Evolutionary conservation across 78 protist species (phyloP).

Genomic region (Anaeramoeba flamelloides): DNA sequence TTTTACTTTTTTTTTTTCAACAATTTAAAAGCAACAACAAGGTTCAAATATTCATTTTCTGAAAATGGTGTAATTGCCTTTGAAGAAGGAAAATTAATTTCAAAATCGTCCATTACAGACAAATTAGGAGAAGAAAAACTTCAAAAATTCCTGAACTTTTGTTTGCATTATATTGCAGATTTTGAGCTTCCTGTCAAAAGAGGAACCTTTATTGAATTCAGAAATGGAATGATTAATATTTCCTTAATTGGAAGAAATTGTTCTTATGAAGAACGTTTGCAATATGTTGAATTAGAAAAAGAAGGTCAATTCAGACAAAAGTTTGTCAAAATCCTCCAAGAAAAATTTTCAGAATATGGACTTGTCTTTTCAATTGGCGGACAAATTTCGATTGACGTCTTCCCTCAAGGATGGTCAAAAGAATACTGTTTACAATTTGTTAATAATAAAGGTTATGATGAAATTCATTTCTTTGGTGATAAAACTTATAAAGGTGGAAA

Average conservation of each 20-base stretch:
- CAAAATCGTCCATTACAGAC: constrained; percentile 15
- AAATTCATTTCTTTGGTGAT: constrained; percentile 96
- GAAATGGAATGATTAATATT: constrained; percentile 97
- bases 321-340: constrained; percentile 43
- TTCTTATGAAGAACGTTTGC: constrained; percentile 75
- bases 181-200: constrained; percentile 70
- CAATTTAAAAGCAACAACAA: too few species aligned
- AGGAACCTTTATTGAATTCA: constrained; percentile 87
- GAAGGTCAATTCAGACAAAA: constrained; percentile 51
- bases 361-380: constrained; percentile 79
- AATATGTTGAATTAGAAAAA: constrained; percentile 66
- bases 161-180: constrained; percentile 54
- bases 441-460: constrained; percentile 30
- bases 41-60: constrained; percentile 71
- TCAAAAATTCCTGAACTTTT: constrained; percentile 42
- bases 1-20: too few species aligned
- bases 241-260: constrained; percentile 96
- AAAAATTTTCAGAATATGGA: constrained; percentile 44
- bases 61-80: constrained; percentile 90
- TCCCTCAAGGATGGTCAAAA: constrained; percentile 71
- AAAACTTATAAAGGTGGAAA: constrained; percentile 91
- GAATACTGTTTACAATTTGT: constrained; percentile 77
- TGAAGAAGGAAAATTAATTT: constrained; percentile 43
- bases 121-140: constrained; percentile 66
- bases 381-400: constrained; percentile 90